Evolutionary conservation across 805 yeast species (phyloP).

Genomic region (Starmerella roubikii): DNA sequence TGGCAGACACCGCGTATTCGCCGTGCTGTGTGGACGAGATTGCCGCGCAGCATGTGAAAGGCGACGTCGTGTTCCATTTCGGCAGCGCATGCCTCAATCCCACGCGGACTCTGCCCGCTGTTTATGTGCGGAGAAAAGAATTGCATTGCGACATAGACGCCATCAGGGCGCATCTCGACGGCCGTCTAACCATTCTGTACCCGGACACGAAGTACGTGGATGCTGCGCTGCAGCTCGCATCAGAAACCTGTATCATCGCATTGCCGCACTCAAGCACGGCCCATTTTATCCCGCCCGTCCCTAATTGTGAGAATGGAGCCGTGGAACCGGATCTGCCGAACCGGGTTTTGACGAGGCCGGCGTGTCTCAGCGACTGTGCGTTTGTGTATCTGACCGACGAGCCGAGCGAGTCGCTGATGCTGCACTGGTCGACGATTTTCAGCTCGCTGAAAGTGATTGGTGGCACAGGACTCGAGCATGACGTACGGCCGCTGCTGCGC

Average conservation of each 20-base stretch:
- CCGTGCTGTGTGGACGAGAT: conserved; percentile 94
- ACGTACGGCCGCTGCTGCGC: conserved; percentile 61
- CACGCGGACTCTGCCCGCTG: conserved; percentile 55
- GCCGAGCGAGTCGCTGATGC: conserved; percentile 68
- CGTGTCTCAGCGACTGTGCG: neutral
- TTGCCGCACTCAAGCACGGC: conserved; percentile 17
- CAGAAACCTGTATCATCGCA: conserved; percentile 24
- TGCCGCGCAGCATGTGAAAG: conserved; percentile 83
- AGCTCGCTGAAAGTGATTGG: conserved; percentile 8
- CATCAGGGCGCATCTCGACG: conserved; percentile 17
- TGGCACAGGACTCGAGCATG: conserved; percentile 3
- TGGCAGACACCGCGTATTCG: conserved; percentile 93
- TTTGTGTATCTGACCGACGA: conserved; percentile 26
- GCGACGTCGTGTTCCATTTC: conserved; percentile 79
- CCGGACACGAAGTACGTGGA: conserved; percentile 57
- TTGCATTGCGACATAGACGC: conserved; percentile 30
- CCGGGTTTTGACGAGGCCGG: conserved; percentile 7
- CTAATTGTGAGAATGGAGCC: neutral
- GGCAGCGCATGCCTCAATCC: conserved; percentile 91
- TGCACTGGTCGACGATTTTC: conserved; percentile 64
- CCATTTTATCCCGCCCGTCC: conserved; percentile 13
- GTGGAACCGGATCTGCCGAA: conserved; percentile 9
- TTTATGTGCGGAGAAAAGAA: conserved; percentile 58
- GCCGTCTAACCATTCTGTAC: conserved; percentile 34
- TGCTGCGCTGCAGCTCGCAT: conserved; percentile 26